These are phyloP conservation scores for Diaporthe batatas DNA, from an alignment of 2,329 filamentous ascomycete species.

Conservation along the genomic window DNA sequence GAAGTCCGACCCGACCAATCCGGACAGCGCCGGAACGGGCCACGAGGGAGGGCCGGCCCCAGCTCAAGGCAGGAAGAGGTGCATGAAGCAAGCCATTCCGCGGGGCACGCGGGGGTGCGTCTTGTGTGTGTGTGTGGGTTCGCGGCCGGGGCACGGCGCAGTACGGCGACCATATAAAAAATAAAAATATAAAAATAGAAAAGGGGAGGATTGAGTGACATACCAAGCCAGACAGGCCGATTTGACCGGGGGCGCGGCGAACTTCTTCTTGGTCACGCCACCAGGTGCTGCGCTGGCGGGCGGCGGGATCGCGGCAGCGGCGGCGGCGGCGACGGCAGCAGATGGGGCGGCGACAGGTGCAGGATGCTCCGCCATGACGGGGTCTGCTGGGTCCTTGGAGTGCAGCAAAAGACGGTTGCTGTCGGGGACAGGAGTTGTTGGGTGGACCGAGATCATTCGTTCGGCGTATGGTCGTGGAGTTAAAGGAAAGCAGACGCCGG, in stretches of 20 bases:
- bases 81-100: slow-evolving; percentile 37
- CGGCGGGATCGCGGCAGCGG: neutral
- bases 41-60: neutral
- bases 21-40: neutral
- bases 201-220: slow-evolving; percentile 43
- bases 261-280: slow-evolving; percentile 53
- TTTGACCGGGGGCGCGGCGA: slow-evolving; percentile 63
- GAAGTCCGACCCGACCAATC: slow-evolving; percentile 18
- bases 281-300: neutral
- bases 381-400: slow-evolving; percentile 20
- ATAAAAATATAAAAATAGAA: too few relatives aligned
- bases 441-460: slow-evolving; percentile 26
- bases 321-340: neutral
- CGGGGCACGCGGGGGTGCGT: neutral
- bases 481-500: slow-evolving; percentile 28
- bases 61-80: neutral
- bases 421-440: slow-evolving; percentile 1
- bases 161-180: too few relatives aligned
- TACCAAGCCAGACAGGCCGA: slow-evolving; percentile 65
- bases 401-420: slow-evolving; percentile 18
- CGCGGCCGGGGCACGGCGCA: neutral
- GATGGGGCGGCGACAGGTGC: slow-evolving; percentile 26
- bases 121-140: neutral
- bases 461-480: slow-evolving; percentile 33
- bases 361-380: slow-evolving; percentile 43